Percentiles rank a stretch among this genome's conserved stretches.
phyloP scores from a whole-genome alignment of 352 stramenopile genomes.

The Globisporangium spiculum region DNA sequence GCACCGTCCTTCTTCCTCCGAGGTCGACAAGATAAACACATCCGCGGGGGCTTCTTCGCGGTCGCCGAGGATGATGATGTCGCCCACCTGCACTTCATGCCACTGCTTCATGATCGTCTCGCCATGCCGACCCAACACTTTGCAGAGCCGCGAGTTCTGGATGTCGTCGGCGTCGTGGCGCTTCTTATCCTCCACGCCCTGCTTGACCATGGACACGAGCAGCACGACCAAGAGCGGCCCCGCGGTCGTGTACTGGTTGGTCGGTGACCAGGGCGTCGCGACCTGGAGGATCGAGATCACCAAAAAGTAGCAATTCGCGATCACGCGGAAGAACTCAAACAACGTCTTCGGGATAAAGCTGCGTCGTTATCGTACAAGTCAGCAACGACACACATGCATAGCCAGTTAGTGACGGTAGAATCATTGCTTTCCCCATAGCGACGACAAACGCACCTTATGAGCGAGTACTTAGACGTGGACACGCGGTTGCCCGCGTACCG shows the following conservation, averaged over 20 bases:
- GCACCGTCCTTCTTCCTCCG: conserved; percentile 70
- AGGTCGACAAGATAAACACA: conserved; percentile 68
- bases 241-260: conserved; percentile 77
- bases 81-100: conserved; percentile 74
- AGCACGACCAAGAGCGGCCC: conserved; percentile 71
- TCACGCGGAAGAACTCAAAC: conserved; percentile 92
- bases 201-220: conserved; percentile 77
- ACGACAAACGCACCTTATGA: conserved; percentile 37
- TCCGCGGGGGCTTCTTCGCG: conserved; percentile 64
- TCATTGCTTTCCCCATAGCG: not conserved
- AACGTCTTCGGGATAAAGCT: conserved; percentile 94
- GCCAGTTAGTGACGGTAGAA: not conserved
- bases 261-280: conserved; percentile 61
- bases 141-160: conserved; percentile 59
- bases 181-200: conserved; percentile 76
- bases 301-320: conserved; percentile 96
- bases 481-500: conserved; percentile 75
- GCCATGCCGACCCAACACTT: conserved; percentile 34
- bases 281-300: conserved; percentile 92
- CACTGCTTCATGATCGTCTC: conserved; percentile 58
- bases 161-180: conserved; percentile 64
- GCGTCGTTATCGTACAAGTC: not conserved
- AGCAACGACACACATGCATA: not conserved
- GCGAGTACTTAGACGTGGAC: conserved; percentile 92
- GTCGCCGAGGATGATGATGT: conserved; percentile 50